Evolutionary conservation across 371 early-diverging fungal genomes (phyloP).

Genomic region (Mortierella sp.): DNA sequence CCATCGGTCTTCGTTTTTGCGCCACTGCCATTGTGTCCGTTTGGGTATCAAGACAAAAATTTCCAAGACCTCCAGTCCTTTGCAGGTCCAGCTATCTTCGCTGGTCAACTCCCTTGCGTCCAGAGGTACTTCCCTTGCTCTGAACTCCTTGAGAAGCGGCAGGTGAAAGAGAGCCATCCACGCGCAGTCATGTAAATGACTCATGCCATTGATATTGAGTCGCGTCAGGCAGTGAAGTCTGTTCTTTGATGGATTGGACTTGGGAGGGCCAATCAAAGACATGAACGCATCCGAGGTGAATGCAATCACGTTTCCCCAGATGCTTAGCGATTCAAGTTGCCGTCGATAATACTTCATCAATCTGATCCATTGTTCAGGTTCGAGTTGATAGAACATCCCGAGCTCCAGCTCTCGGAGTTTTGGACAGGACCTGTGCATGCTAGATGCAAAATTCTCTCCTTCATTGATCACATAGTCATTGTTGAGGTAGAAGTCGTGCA

Average conservation of each 20-base stretch:
- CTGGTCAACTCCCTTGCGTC: conserved; percentile 13
- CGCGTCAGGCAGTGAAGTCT: conserved; percentile 2
- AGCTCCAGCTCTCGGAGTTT: conserved; percentile 15
- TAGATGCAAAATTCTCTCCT: neutral
- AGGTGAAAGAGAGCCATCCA: conserved; percentile 15
- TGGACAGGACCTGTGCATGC: conserved; percentile 13
- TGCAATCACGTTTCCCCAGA: conserved; percentile 3
- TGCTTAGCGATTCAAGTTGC: conserved; percentile 16
- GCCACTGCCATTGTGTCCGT: conserved; percentile 6
- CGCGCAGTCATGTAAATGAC: neutral
- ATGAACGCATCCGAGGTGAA: conserved; percentile 1
- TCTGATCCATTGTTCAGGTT: neutral
- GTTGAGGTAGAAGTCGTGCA: no score
- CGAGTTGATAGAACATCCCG: conserved; percentile 10
- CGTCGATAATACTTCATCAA: conserved; percentile 6
- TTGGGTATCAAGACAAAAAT: conserved; percentile 12
- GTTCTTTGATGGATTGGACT: neutral
- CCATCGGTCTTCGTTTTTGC: neutral
- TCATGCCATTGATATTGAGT: conserved; percentile 21
- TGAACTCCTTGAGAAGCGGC: conserved; percentile 14
- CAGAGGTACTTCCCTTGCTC: conserved; percentile 16
- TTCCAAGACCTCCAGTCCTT: conserved; percentile 15
- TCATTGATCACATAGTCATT: neutral
- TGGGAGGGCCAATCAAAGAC: conserved; percentile 11
- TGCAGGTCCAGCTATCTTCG: conserved; percentile 31